These are phyloP conservation scores for Neospermospora avenae DNA, from an alignment of 2,329 filamentous ascomycete genomes.

Conservation along the genomic window DNA sequence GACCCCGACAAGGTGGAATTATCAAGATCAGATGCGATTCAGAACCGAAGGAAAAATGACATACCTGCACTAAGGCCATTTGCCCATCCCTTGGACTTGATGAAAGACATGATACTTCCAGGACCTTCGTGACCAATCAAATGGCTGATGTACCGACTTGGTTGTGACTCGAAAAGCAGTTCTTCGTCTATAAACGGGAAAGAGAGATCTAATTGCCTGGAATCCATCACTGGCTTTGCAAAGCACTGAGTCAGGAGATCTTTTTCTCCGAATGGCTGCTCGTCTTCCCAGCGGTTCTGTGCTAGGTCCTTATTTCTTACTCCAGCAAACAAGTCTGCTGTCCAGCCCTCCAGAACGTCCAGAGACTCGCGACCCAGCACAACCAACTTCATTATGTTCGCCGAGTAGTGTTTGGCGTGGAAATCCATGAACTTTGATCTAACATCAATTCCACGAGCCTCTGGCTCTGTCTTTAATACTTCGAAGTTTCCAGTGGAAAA, in stretches of 20 bases:
- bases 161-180: slow-evolving; percentile 62
- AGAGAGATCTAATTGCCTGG: slow-evolving; percentile 60
- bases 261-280: slow-evolving; percentile 55
- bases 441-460: slow-evolving; percentile 64
- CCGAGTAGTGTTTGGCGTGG: slow-evolving; percentile 69
- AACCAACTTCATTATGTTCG: slow-evolving; percentile 72
- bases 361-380: slow-evolving; percentile 64
- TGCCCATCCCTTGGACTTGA: slow-evolving; percentile 71
- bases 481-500: slow-evolving; percentile 72
- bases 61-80: slow-evolving; percentile 58
- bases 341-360: slow-evolving; percentile 66
- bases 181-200: slow-evolving; percentile 71
- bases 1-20: neutral
- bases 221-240: slow-evolving; percentile 71
- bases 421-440: slow-evolving; percentile 71
- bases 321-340: slow-evolving; percentile 63
- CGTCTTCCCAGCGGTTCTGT: slow-evolving; percentile 62
- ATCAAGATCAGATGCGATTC: neutral
- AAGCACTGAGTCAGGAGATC: slow-evolving; percentile 65
- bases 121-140: slow-evolving; percentile 73
- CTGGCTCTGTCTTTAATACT: slow-evolving; percentile 65
- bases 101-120: slow-evolving; percentile 68
- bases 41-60: slow-evolving; percentile 8
- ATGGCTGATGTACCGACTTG: slow-evolving; percentile 67
- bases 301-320: slow-evolving; percentile 66